Conservation (phyloP, 83 land plant genomes). For the Thuja plicata region DNA sequence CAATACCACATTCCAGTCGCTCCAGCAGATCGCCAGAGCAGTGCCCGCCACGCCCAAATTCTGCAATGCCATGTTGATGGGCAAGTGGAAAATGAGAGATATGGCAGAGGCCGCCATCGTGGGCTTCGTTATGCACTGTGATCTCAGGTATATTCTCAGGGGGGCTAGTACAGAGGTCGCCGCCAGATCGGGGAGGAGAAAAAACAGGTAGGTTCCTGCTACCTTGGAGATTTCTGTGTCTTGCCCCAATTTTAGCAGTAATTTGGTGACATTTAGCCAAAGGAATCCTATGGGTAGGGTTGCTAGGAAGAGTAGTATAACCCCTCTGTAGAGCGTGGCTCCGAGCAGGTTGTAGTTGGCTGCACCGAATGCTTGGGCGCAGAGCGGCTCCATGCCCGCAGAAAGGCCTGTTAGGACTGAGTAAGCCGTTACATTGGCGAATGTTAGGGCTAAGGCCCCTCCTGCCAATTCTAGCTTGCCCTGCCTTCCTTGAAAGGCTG, state of each 20-base stretch:
- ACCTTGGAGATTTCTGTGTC: slow-evolving; percentile 43
- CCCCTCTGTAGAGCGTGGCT: slow-evolving; percentile 45
- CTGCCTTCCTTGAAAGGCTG: slow-evolving; percentile 58
- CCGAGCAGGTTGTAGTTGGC: slow-evolving; percentile 35
- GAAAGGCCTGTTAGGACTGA: slow-evolving; percentile 62
- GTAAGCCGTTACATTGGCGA: slow-evolving; percentile 74
- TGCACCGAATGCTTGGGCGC: slow-evolving; percentile 69
- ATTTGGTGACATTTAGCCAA: slow-evolving; percentile 42
- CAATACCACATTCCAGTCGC: slow-evolving; percentile 38
- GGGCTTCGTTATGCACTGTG: slow-evolving; percentile 63
- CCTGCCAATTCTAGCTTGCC: slow-evolving; percentile 63
- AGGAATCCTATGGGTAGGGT: slow-evolving; percentile 51
- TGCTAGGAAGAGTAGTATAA: slow-evolving; percentile 44
- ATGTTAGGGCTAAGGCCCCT: slow-evolving; percentile 60
- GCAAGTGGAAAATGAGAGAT: slow-evolving; percentile 56
- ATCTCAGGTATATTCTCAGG: slow-evolving; percentile 65
- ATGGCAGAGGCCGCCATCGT: slow-evolving; percentile 56
- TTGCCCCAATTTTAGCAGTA: slow-evolving; percentile 40
- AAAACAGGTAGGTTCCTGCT: slow-evolving; percentile 46
- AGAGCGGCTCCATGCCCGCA: slow-evolving; percentile 69
- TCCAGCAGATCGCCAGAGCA: slow-evolving; percentile 50
- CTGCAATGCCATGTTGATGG: slow-evolving; percentile 57
- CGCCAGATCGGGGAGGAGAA: slow-evolving; percentile 70
- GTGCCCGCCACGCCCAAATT: slow-evolving; percentile 56
- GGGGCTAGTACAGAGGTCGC: slow-evolving; percentile 72